Evolutionary conservation across 208 protist species (phyloP), one percentile per base, ranked within the genome.

Genomic region (Wallacemonas rigidus): DNA sequence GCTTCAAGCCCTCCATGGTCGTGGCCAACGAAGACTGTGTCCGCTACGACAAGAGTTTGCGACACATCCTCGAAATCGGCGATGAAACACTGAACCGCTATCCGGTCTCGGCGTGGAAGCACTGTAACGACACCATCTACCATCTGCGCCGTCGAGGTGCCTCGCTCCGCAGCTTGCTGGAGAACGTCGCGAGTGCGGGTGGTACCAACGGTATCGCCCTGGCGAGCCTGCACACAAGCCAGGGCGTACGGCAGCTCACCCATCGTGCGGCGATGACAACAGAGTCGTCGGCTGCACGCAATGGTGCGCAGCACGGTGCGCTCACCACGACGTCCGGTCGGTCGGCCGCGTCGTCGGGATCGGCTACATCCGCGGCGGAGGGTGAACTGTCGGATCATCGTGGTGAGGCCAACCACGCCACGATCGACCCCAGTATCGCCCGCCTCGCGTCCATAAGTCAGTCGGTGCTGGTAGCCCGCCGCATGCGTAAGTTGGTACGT

Each of bases 101-200:
- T 68, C 86, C 82, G 6, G 81, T 93, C n/a, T 87, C 85, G 3
- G 83, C 91, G 26, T 96, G 91, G 89, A 93, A 88, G 73, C 87
- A 85, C 41, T 96, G 91, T 79, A 94, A 91, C 62, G 91, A 96
- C 74, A 96, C 89, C 0, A 81, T 95, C 64, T 94, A 87, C 70
- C 86, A 91, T 73, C 79, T 95, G 17, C 88, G 91, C 14, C 85
- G 87, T 48, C 79, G 81, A 35, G 91, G 91, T 1, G 71, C 82
- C 4, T 89, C 91, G 7, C 83, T 95, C 35, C 83, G 83, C 3
- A 75, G 77, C 6, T 68, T 94, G n/a, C 70, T 94, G 53, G 62
- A 85, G 67, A 79, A 77, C 8, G 79, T 78, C 8, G 64, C 81
- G 14, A 1, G 54, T 14, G 70, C 39, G 7, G 76, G 70, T 11